Evolutionary conservation across 768 basidiomycete genomes (phyloP).

Genomic region (Phylloporus scabripes): DNA sequence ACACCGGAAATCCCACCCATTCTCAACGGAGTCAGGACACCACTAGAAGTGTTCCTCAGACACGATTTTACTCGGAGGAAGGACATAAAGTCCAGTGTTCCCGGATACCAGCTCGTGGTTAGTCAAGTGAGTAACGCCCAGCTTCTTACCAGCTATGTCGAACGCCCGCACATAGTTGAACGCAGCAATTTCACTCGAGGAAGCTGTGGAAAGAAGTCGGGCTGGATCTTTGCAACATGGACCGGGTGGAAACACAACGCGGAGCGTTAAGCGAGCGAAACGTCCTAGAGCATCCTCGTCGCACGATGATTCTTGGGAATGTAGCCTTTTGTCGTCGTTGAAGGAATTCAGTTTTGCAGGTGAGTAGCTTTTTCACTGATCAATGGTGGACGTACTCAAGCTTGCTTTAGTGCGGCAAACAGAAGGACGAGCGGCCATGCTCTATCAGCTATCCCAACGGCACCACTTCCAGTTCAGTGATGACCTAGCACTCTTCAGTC

Average conservation of each 20-base stretch:
- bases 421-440: conserved; percentile 48
- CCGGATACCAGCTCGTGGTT: conserved; percentile 30
- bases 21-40: conserved; percentile 15
- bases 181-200: conserved; percentile 35
- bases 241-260: background rate
- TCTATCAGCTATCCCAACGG: conserved; percentile 36
- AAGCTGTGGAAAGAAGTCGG: conserved; percentile 14
- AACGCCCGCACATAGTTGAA: conserved; percentile 37
- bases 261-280: conserved; percentile 6
- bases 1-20: conserved; percentile 19
- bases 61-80: conserved; percentile 36
- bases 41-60: conserved; percentile 27
- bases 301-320: background rate
- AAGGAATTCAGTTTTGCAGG: conserved; percentile 24
- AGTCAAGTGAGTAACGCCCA: conserved; percentile 34
- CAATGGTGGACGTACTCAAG: background rate
- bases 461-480: conserved; percentile 34
- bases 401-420: conserved; percentile 49
- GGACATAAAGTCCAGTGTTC: conserved; percentile 4
- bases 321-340: conserved; percentile 7
- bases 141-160: background rate
- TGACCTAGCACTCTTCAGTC: conserved; percentile 36
- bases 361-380: conserved; percentile 5
- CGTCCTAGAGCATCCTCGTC: background rate
- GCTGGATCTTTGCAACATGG: background rate